Conservation (phyloP, 1,139 yeast species). For the Pneumocystis carinii region DNA sequence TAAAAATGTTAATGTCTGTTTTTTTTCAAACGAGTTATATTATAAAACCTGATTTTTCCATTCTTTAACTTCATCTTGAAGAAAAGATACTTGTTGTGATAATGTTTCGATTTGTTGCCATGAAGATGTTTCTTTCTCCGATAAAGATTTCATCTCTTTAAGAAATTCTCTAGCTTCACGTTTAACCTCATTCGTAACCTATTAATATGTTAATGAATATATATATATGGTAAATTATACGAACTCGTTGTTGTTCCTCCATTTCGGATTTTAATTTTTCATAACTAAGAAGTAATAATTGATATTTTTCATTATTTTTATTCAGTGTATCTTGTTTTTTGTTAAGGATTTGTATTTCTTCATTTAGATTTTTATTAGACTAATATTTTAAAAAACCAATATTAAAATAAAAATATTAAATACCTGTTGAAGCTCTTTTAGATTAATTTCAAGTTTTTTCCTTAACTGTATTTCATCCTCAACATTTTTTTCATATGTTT, state of each 20-base stretch:
- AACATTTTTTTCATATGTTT: not conserved
- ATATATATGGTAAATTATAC: not conserved
- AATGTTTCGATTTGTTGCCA: constrained; percentile 19
- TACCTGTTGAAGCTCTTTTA: not conserved
- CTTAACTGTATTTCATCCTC: not conserved
- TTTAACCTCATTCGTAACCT: constrained; percentile 28
- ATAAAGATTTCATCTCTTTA: constrained; percentile 27
- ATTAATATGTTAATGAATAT: not conserved
- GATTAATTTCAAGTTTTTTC: not conserved
- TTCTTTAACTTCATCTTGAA: constrained; percentile 24
- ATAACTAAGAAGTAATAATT: constrained; percentile 4
- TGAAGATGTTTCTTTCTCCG: constrained; percentile 20
- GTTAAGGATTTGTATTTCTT: not conserved
- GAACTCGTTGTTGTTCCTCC: constrained; percentile 22
- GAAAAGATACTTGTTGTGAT: constrained; percentile 19
- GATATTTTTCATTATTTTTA: not conserved
- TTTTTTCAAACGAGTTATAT: constrained; percentile 20
- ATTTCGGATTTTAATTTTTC: constrained; percentile 18
- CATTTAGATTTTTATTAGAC: not conserved
- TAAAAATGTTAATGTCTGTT: constrained; percentile 20
- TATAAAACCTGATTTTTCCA: constrained; percentile 26
- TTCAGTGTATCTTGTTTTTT: not conserved
- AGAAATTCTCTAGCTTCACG: constrained; percentile 28
- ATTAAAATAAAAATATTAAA: not conserved
- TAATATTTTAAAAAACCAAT: not conserved